Evolutionary conservation across 163 green algal species (phyloP).

Genomic region (Dunaliella salina): DNA sequence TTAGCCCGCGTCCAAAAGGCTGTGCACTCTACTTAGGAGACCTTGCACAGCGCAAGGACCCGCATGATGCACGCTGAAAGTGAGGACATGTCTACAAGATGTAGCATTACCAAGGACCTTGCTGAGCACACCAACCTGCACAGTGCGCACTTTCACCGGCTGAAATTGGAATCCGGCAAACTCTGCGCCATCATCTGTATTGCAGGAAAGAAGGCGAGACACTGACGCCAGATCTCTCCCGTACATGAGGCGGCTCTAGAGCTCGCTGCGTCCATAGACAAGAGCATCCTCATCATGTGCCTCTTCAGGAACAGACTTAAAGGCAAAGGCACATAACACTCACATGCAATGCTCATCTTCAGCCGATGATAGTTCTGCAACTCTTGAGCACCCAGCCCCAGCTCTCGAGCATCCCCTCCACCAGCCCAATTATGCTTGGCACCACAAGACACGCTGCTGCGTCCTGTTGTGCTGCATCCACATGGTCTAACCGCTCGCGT

Average conservation of each 20-base stretch:
- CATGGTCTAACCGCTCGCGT: not conserved
- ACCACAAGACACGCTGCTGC: not conserved
- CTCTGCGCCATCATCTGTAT: slow-evolving; percentile 35
- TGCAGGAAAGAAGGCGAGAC: not conserved
- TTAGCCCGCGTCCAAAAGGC: too few relatives aligned
- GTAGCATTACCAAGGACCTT: not conserved
- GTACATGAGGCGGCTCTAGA: not conserved
- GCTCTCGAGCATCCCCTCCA: not conserved
- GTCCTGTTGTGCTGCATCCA: not conserved
- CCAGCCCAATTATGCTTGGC: not conserved
- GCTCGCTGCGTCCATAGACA: not conserved
- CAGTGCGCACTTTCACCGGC: slow-evolving; percentile 26
- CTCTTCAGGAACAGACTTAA: not conserved
- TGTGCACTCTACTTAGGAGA: too few relatives aligned
- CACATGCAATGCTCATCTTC: not conserved
- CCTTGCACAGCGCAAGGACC: too few relatives aligned
- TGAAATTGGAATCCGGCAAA: slow-evolving; percentile 51
- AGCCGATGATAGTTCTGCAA: not conserved
- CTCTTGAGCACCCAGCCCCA: not conserved
- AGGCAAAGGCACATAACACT: not conserved
- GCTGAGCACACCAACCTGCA: slow-evolving; percentile 11
- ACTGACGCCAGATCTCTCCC: not conserved
- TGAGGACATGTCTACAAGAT: not conserved
- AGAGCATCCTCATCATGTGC: not conserved
- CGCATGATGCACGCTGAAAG: not conserved